Conservation (phyloP, 1,139 yeast genomes). For the Zhuliangozyma blackwelliae region DNA sequence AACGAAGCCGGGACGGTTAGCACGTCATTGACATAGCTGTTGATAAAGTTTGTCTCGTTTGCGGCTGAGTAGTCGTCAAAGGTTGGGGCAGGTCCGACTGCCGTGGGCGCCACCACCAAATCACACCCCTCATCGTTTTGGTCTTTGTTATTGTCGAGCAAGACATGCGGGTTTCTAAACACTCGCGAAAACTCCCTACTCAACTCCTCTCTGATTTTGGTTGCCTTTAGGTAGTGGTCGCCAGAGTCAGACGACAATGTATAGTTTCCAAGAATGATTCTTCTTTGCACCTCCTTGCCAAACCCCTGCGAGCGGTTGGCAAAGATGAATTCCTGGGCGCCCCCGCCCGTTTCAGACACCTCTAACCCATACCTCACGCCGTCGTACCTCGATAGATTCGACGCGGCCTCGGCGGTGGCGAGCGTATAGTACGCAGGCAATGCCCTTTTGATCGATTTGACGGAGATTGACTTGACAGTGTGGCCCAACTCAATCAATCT, state of each 20-base stretch:
- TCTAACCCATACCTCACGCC: slow-evolving; percentile 76
- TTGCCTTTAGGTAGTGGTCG: slow-evolving; percentile 80
- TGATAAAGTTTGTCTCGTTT: slow-evolving; percentile 45
- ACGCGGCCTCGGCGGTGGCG: slow-evolving; percentile 91
- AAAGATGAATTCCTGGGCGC: slow-evolving; percentile 36
- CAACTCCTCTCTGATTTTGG: slow-evolving; percentile 55
- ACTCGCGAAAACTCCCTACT: slow-evolving; percentile 62
- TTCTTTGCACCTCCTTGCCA: slow-evolving; percentile 77
- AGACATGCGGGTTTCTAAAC: slow-evolving; percentile 51
- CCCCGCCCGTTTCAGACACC: slow-evolving; percentile 17
- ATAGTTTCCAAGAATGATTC: slow-evolving; percentile 83
- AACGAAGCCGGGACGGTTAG: slow-evolving; percentile 87
- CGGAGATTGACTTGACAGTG: slow-evolving; percentile 55
- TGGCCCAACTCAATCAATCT: slow-evolving; percentile 48
- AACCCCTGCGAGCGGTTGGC: slow-evolving; percentile 62
- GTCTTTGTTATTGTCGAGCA: slow-evolving; percentile 14
- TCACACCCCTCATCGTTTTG: slow-evolving; percentile 42
- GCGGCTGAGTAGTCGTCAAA: slow-evolving; percentile 35
- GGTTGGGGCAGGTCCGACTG: slow-evolving; percentile 56
- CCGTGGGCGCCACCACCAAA: slow-evolving; percentile 68
- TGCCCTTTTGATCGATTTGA: slow-evolving; percentile 64
- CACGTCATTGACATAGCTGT: slow-evolving; percentile 73
- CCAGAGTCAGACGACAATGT: slow-evolving; percentile 73
- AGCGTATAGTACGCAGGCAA: slow-evolving; percentile 84
- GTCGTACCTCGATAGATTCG: slow-evolving; percentile 85